Percentiles rank a stretch among this genome's conserved stretches.
Evolutionary conservation across 495 filamentous ascomycete species (phyloP).

Genomic region (Immersiella caudata): DNA sequence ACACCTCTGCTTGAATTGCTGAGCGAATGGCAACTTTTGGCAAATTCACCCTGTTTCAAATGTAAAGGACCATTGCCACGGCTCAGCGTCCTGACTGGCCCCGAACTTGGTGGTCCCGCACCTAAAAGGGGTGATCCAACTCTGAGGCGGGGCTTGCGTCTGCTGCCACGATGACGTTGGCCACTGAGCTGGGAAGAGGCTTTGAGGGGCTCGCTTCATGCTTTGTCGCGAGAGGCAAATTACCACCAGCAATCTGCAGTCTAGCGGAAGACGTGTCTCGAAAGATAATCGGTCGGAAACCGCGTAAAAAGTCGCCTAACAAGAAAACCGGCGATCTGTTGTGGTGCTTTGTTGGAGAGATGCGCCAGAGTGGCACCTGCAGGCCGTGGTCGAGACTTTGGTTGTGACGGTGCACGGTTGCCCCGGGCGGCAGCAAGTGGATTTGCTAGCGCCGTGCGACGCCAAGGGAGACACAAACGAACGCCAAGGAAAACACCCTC

Average conservation of each 20-base stretch:
- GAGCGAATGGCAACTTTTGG: slow-evolving; percentile 15
- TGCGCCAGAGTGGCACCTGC: neutral
- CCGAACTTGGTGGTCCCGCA: neutral
- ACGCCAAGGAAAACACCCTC: slow-evolving; percentile 31
- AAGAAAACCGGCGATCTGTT: neutral
- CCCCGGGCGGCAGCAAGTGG: slow-evolving; percentile 23
- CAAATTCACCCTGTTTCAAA: slow-evolving; percentile 16
- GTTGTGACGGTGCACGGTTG: slow-evolving; percentile 29
- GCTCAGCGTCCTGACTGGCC: slow-evolving; percentile 7
- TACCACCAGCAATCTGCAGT: neutral
- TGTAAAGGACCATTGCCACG: neutral
- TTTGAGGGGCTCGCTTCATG: neutral
- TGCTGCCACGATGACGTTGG: neutral
- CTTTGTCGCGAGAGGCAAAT: neutral
- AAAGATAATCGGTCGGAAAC: neutral
- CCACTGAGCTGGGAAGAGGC: neutral
- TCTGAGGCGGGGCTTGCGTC: neutral
- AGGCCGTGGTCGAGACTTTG: slow-evolving; percentile 8
- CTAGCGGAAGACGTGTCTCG: neutral
- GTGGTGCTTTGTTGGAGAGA: neutral
- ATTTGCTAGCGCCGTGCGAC: slow-evolving; percentile 31
- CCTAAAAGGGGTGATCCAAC: neutral
- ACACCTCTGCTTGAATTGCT: slow-evolving; percentile 1
- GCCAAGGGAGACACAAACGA: slow-evolving; percentile 26
- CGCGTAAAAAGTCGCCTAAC: neutral